Evolutionary conservation across 371 early-diverging fungal genomes (phyloP), one percentile per base, ranked within the genome.

Genomic region (Zancudomyces culisetae): DNA sequence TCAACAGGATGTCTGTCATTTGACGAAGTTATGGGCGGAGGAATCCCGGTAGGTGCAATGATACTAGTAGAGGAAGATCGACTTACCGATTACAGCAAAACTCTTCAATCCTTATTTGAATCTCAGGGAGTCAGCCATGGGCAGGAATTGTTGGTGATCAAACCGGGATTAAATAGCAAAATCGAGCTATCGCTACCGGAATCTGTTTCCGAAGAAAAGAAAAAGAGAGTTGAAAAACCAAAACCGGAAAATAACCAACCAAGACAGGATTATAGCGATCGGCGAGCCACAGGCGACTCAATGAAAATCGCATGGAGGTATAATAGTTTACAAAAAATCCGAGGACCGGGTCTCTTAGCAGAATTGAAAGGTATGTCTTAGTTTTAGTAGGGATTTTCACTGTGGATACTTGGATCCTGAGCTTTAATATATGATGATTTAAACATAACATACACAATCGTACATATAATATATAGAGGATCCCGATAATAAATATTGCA

Each of bases 251-350:
- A 42, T 21, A 22, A 45, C 45, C 35, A 35, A 15, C 35, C 6
- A 15, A 15, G 15, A 15, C 35, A 35, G 35, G n/a, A 43, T 23
- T 30, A 18, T 29, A 28, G 10, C 6, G 35, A 6, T 10, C 10
- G 35, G 15, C 10, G 10, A 35, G 35, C 10, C 6, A 15, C 35
- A 35, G 35, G 35, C 6, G 35, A 6, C 6, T 67, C 72, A 1
- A 75, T 94, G 76, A 79, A 74, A 55, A 93, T 93, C 53, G 95
- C 93, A 0, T 92, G 93, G 93, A 63, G 93, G 52, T 93, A 94
- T 69, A 77, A 90, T 53, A 74, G 77, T 26, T 35, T 35, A 15
- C 35, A 35, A 15, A 6, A 35, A 15, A 35, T 35, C 15, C 6
- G 35, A 35, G 35, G 35, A 15, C 35, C 35, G 6, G 35, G 35